Base-by-base conservation (phyloP, 805 yeast species). In the Candida endomychidarum region DNA sequence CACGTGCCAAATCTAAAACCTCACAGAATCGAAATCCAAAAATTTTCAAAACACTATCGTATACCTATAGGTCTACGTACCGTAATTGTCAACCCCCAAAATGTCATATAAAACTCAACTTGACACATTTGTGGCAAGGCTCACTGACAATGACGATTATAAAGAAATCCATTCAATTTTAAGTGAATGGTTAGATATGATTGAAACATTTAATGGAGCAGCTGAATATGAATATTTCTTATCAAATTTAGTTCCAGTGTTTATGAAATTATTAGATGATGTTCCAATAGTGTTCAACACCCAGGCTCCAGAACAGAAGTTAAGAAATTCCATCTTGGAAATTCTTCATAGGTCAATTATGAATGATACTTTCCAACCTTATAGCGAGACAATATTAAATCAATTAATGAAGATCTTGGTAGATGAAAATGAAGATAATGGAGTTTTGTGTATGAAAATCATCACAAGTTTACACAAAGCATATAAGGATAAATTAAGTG, bases 401-500 rank as follows among this genome's bases (percentile, higher is more conserved):
- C 65, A 72, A 8, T 64, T 91, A 39, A 78, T 81, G 51, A 60
- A 67, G 16, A 65, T 84, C 10, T 67, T 91, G 43, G 78, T 75
- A 14, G 70, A 66, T 11, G 99, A 95, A 55, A 93, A 93, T 58
- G 99, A 95, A 60, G 97, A 90, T 46, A 93, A 93, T 58, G 98
- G 98, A 37, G 87, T 89, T 1, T 70, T 88, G 37, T 84, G 95
- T 59, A 80, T 93, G 84, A 89, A 87, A 57, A 82, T 88, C 40
- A 73, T 90, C 36, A 87, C 97, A 12, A 77, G 84, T 21, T 65
- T 91, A 34, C 96, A 90, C 65, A 85, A 93, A 58, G 78, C 90
- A 1, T 91, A 85, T 66, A 91, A 87, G 64, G 56, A 73, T 10
- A 67, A 71, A 17, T 65, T 90, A 38, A 68, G 74, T 12, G 89